These are phyloP conservation scores for Ephemerocybe angulata DNA, from an alignment of 768 basidiomycete species.

Conservation along the genomic window DNA sequence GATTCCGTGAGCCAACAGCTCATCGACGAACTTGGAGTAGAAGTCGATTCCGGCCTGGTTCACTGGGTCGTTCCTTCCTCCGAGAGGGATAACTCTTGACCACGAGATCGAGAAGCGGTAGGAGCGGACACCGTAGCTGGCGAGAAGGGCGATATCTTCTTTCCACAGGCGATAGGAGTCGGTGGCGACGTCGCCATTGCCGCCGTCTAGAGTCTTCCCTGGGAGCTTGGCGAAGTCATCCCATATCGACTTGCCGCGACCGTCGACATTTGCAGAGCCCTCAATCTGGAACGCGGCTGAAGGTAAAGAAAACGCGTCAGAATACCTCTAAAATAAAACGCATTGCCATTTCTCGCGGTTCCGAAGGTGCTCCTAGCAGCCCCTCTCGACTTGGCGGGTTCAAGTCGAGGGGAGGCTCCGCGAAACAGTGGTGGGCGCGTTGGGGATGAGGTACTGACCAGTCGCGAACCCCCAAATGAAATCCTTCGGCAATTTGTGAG, in stretches of 20 bases:
- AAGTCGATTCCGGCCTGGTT: conserved; percentile 67
- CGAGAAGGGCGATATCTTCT: conserved; percentile 61
- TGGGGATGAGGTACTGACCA: conserved; percentile 36
- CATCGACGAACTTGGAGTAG: conserved; percentile 71
- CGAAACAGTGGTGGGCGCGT: background rate
- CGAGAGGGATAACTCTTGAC: conserved; percentile 72
- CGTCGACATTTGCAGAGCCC: conserved; percentile 56
- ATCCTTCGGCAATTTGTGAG: conserved; percentile 47
- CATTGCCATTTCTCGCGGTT: too few species aligned
- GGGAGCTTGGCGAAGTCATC: conserved; percentile 65
- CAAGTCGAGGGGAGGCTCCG: too few species aligned
- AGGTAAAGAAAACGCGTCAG: conserved; percentile 10
- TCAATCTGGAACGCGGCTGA: conserved; percentile 73
- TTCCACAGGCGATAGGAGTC: conserved; percentile 69
- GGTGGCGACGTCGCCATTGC: conserved; percentile 65
- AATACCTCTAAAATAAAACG: conserved; percentile 3
- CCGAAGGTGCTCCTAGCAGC: too few species aligned
- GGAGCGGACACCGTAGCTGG: conserved; percentile 60
- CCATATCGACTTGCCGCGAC: conserved; percentile 71
- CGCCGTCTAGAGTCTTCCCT: conserved; percentile 67
- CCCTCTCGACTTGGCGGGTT: too few species aligned
- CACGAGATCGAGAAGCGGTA: conserved; percentile 78
- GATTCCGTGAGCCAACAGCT: conserved; percentile 57
- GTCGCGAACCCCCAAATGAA: conserved; percentile 75
- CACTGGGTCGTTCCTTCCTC: conserved; percentile 68